Base-by-base conservation (phyloP, 441 rosid species). In the Erodium texanum region DNA sequence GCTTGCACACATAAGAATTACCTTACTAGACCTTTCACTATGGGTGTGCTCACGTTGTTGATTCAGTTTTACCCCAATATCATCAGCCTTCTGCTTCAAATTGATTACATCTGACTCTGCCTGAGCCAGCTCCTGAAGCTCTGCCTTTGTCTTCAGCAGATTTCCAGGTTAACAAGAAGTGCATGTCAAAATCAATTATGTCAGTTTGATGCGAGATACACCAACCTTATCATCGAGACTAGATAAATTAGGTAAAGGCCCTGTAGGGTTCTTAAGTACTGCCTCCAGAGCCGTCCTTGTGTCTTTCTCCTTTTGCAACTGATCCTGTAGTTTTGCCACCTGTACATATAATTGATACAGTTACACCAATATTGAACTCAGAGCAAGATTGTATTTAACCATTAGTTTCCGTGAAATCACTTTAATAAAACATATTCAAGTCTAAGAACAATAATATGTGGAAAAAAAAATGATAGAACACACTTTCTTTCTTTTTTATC, bases 241-340 rank as follows among this genome's bases (percentile, higher is more conserved):
- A 36, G 68, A 76, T 29, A 85, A 80, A 68, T 80, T 59, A 76
- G 78, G 43, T 54, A 75, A 65, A 34, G 73, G 74, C 67, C 80
- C 85, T 71, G 75, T 80, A 66, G 90, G 75, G 69, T 76, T 59
- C 70, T 74, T 67, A 74, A 90, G 84, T 75, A 79, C 94, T 73
- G 89, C 76, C 82, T 90, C 93, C 54, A 95, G 75, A 77, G 83
- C 82, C 73, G 38, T 69, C 77, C 83, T 85, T 80, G 77, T 84
- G 64, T 85, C 85, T 74, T 82, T 85, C 84, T 92, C 95, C 78
- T 74, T 85, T 75, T 82, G 93, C 84, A 95, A 84, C 76, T 86
- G 87, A 69, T 84, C 93, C 76, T 86, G 87, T 69, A 95, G 88
- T 79, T 89, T 89, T 78, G 76, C 83, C 73, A 95, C 97, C 97